Evolutionary conservation across 225 moss, liverwort and hornwort species (phyloP), one percentile per base, ranked within the genome.

Genomic region (Straminergon stramineum): DNA sequence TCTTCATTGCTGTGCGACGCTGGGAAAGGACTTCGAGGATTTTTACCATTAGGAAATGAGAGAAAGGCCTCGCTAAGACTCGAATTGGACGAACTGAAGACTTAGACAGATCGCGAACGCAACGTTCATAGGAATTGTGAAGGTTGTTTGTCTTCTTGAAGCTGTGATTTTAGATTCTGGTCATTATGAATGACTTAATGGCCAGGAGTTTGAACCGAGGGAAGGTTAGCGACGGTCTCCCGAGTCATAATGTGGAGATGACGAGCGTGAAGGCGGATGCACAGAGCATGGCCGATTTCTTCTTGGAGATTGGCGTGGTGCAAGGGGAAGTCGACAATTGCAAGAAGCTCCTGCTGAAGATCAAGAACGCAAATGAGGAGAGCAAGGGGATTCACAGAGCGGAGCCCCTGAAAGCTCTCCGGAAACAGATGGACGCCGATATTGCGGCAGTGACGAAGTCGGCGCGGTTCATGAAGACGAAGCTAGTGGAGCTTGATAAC

Each of bases 271-370:
- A 79, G 79, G 74, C 18, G 27, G 58, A 91, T 43, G 82, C 92
- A 19, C 87, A 83, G 61, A 90, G 87, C 83, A 91, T 92, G 92
- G 90, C 83, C 56, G 87, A 94, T 87, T 94, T 93, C 90, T 92
- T 87, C 74, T 13, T 19, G 82, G 90, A 92, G 85, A 91, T 91
- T 75, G 92, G 90, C 24, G 78, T 78, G 48, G 90, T 94, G 85
- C 91, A 92, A 85, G 61, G 32, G 56, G 92, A 92, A 84, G 90
- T 91, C 24, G 31, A 87, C 28, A 90, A 90, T 57, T 85, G 89
- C 39, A 91, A 75, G 78, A 68, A 91, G 31, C 79, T 87, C 26
- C 83, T 94, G 31, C 43, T 69, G 76, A 91, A 87, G 87, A 87
- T 94, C 45, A 89, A 90, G 79, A 74, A 5, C 22, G 85, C 66